Base-by-base conservation (phyloP, 148 eudicot species). In the Cornus suecica region DNA sequence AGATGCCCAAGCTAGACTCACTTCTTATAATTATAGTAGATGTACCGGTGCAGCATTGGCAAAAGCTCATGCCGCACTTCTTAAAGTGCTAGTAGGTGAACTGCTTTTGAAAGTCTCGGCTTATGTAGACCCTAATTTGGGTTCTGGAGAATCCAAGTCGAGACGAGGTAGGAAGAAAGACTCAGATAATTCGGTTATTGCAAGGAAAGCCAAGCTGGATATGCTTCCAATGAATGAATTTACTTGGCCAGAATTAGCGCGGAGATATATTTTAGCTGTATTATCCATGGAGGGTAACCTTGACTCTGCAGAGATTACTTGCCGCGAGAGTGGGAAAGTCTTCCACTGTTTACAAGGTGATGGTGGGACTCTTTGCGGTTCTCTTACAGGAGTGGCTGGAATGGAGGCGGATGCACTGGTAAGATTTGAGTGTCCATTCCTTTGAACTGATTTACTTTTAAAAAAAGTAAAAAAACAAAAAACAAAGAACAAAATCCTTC, bases 241-340 rank as follows among this genome's bases (percentile, higher is more conserved):
- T 58, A 85, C 90, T 28, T 88, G 90, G 90, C 88, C 84, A 54
- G 90, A 88, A 82, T 56, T 88, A 78, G 87, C 90, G n/a, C 81
- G 90, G 29, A 77, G 90, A 69, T 88, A 81, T 52, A 76, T 85
- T 73, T 74, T 88, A 70, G 83, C 86, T 72, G 78, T 84, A 68
- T 77, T 88, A 65, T 79, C 81, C 62, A 72, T 85, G 80, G 90
- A 81, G n/a, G 87, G 87, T 77, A 83, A 85, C 67, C 80, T 81
- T 73, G 88, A 88, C 25, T 80, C 88, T 56, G 64, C 81, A 63
- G 90, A 88, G 80, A 68, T 83, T 60, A 83, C 74, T 71, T 81
- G 74, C 78, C 83, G 85, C 13, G 85, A 85, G 68, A 80, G 87
- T 45, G 77, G 84, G 34, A 88, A 80, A 73, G 86, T 88, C 51